A percentile compares a stretch with the other conserved stretches of the same genome.
Conservation (phyloP, 2,329 filamentous ascomycete species). For the Trichoderma oligosporum region DNA sequence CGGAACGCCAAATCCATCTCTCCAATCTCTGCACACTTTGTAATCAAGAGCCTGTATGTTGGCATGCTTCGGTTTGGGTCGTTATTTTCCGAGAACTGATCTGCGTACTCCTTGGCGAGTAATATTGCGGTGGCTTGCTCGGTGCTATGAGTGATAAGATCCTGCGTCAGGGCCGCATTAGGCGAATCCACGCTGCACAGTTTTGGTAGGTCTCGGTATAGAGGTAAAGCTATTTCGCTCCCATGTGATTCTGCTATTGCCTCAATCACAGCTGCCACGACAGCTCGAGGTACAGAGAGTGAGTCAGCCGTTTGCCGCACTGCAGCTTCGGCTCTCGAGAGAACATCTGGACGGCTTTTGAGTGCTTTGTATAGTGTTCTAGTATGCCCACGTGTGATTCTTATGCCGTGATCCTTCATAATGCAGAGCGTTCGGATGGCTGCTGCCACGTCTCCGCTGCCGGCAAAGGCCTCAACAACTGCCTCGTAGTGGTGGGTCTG, state of each 20-base stretch:
- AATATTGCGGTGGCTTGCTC: slow-evolving; percentile 25
- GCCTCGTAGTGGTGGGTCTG: slow-evolving; percentile 73
- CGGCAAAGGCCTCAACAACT: slow-evolving; percentile 67
- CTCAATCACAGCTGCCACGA: slow-evolving; percentile 36
- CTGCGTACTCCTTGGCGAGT: slow-evolving; percentile 32
- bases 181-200: slow-evolving; percentile 30
- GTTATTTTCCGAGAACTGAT: slow-evolving; percentile 21
- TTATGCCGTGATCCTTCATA: slow-evolving; percentile 56
- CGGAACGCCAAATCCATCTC: slow-evolving; percentile 36
- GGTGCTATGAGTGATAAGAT: slow-evolving; percentile 31
- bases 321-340: slow-evolving; percentile 50
- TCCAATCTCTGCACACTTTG: slow-evolving; percentile 28
- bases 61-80: slow-evolving; percentile 19
- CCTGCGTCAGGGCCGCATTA: slow-evolving; percentile 28
- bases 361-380: slow-evolving; percentile 59
- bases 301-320: slow-evolving; percentile 50
- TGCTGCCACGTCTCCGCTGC: slow-evolving; percentile 55
- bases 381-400: slow-evolving; percentile 59
- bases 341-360: slow-evolving; percentile 41
- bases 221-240: slow-evolving; percentile 31
- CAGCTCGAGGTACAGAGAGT: slow-evolving; percentile 37
- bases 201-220: slow-evolving; percentile 31
- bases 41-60: slow-evolving; percentile 29
- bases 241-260: slow-evolving; percentile 30
- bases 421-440: slow-evolving; percentile 69